Percentiles rank a stretch among this genome's conserved stretches.
Conservation (phyloP, 257 asterid genomes). For the Ophiorrhiza pumila region DNA sequence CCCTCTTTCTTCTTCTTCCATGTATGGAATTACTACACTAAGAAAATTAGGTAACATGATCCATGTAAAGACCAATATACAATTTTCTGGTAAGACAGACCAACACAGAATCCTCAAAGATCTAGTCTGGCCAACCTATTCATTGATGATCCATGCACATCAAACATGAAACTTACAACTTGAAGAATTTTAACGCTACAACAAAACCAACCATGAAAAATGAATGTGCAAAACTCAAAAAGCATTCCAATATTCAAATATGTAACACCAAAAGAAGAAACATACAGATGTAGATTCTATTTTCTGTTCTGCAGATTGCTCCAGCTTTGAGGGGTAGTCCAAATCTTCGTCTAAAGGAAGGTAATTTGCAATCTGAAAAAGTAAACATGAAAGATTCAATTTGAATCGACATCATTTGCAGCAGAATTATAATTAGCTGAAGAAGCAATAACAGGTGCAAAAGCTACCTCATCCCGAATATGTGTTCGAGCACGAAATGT, state of each 20-base stretch:
- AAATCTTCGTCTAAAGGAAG: conserved; percentile 84
- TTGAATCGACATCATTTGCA: not conserved
- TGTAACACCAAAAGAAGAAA: conserved; percentile 18
- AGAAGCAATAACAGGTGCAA: conserved; percentile 6
- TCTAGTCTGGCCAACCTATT: not conserved
- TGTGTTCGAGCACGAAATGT: conserved; percentile 97
- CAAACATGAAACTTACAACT: not conserved
- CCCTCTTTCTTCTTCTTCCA: not conserved
- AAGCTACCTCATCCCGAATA: conserved; percentile 87
- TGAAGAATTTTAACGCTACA: not conserved
- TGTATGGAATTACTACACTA: not conserved
- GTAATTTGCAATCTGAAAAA: conserved; percentile 82
- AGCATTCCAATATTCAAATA: conserved; percentile 7
- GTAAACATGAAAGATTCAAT: not conserved
- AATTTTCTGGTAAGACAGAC: not conserved
- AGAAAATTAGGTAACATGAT: not conserved
- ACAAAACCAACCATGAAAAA: not conserved
- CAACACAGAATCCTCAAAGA: not conserved
- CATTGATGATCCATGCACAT: not conserved
- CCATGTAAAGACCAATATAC: not conserved
- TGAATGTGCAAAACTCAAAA: not conserved
- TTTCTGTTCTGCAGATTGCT: conserved; percentile 56
- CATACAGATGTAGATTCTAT: conserved; percentile 70
- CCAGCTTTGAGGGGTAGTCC: conserved; percentile 87
- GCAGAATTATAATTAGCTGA: conserved; percentile 6